Conservation (phyloP, 495 filamentous ascomycete genomes). For the Schizothecium vesticola region DNA sequence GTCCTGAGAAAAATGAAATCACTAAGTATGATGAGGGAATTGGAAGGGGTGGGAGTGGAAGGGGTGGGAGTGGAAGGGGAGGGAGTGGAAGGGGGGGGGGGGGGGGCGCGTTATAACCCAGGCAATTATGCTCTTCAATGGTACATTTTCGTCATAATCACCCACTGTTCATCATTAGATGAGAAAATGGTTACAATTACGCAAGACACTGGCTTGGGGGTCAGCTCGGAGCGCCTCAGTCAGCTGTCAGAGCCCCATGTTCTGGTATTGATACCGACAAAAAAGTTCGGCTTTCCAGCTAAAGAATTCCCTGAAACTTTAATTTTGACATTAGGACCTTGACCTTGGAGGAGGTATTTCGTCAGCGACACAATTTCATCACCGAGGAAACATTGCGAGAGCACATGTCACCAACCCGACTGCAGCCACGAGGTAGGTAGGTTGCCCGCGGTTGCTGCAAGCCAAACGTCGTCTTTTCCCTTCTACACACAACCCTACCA, state of each 20-base stretch:
- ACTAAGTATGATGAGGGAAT: no score
- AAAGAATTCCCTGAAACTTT: background rate
- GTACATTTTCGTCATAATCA: background rate
- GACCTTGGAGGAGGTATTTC: background rate
- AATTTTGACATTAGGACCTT: background rate
- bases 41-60: background rate
- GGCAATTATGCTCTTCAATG: conserved; percentile 8
- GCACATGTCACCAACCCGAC: background rate
- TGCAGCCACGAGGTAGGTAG: no score
- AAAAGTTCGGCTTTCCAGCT: background rate
- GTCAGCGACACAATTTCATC: background rate
- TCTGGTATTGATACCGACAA: background rate
- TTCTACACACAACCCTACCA: background rate
- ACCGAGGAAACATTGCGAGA: background rate
- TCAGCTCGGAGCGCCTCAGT: no score
- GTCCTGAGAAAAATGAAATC: background rate
- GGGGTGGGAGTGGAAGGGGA: background rate
- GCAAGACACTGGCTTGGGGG: background rate
- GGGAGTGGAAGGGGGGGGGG: no score
- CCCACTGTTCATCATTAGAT: background rate
- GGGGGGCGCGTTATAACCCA: background rate
- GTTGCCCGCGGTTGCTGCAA: background rate
- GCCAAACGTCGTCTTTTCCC: background rate
- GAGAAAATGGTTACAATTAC: background rate
- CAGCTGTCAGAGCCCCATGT: background rate